Base-by-base conservation (phyloP, 805 yeast genomes). In the Yarrowia sp. region DNA sequence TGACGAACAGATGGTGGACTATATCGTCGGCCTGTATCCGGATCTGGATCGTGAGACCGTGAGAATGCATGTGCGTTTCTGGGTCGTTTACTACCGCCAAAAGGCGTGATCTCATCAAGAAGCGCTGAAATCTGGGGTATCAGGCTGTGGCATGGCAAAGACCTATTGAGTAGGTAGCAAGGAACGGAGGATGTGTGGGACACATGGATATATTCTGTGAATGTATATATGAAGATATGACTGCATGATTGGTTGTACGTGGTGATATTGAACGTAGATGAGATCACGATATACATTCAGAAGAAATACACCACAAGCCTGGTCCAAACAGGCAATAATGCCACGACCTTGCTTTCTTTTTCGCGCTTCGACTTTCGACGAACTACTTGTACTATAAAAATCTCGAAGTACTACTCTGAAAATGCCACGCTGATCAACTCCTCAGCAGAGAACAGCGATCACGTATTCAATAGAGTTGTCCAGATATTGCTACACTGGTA, bases 21-120 rank as follows among this genome's bases (percentile, higher is more conserved):
- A 51, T 33, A 33, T 51, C 10, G 41, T 51, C n/a, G 58, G 32
- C 5, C 10, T 33, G 24, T 51, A 33, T 16, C 58, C 58, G 8
- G 42, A 33, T 10, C 19, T 51, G 58, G 58, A 51, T 18, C 58
- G 58, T 12, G 58, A 51, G 27, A 51, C 58, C 12, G 42, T 51
- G 18, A 4, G 58, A 35, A 51, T 51, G 42, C 58, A 51, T 25
- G 24, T 51, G 13, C 41, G 42, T 1, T 51, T 51, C 42, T 51
- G 58, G 58, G 42, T 35, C 31, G 58, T 33, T n/a, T 51, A 47
- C 21, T 47, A 32, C 22, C 39, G 38, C 10, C 38, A 47, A n/a
- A n/a, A 32, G 39, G 29, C 13, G 27, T n/a, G 21, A 12, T 2
- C n/a, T 10, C 36, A 21, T 18, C 24, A 27, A 29, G 27, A 14